A percentile compares a stretch with the other conserved stretches of the same genome.
Evolutionary conservation across 139 green algal genomes (phyloP).

Genomic region (Microglena sp.): DNA sequence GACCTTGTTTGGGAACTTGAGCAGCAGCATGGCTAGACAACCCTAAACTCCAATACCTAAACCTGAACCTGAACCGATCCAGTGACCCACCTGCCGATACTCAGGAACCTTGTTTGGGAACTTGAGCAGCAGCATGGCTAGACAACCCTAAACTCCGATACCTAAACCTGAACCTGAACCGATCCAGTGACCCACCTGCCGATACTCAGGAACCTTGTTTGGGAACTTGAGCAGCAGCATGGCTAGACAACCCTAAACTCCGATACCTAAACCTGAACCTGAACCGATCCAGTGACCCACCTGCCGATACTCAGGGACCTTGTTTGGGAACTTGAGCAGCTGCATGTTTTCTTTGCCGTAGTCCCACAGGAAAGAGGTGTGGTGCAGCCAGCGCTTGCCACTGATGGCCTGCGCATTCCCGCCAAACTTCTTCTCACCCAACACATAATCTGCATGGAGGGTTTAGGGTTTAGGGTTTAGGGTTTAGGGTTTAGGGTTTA

Average conservation of each 20-base stretch:
- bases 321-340: conserved; percentile 59
- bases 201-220: conserved; percentile 51
- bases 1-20: background rate
- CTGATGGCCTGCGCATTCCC: conserved; percentile 97
- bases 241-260: background rate
- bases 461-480: background rate
- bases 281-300: conserved; percentile 13
- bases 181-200: background rate
- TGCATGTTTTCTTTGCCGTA: conserved; percentile 65
- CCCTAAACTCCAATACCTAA: background rate
- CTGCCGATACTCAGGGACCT: conserved; percentile 66
- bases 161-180: background rate
- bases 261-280: background rate
- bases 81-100: background rate
- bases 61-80: background rate
- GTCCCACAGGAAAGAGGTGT: conserved; percentile 96
- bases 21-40: background rate
- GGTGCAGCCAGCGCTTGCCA: conserved; percentile 83
- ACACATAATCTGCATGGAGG: conserved; percentile 67
- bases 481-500: conserved; percentile 2
- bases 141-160: background rate
- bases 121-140: conserved; percentile 1
- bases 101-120: background rate
- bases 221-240: conserved; percentile 80
- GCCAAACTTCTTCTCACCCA: conserved; percentile 86